These are phyloP conservation scores for Craspedostauros australis DNA, from an alignment of 108 stramenopile species.

Conservation along the genomic window DNA sequence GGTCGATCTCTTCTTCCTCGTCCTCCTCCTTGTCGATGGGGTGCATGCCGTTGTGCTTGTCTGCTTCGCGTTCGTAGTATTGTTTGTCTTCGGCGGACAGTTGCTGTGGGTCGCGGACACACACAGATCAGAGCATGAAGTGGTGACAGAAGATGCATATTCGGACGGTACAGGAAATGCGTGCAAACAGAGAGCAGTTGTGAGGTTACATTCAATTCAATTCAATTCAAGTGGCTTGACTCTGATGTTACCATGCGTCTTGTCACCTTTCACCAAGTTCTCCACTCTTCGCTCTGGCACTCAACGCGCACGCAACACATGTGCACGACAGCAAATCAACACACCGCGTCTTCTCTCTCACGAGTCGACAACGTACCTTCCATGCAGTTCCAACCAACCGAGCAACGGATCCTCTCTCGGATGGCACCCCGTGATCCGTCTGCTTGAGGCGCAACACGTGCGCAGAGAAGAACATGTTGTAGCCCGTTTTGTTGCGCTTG, in stretches of 20 bases:
- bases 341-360: neutral
- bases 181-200: neutral
- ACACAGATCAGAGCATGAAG: neutral
- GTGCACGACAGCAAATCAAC: neutral
- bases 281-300: too few species aligned
- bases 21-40: conserved; percentile 41
- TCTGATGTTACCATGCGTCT: too few species aligned
- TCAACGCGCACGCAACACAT: too few species aligned
- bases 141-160: neutral
- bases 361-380: conserved; percentile 39
- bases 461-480: conserved; percentile 81
- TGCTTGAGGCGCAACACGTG: conserved; percentile 63
- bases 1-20: conserved; percentile 43
- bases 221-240: neutral
- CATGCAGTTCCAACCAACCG: conserved; percentile 70
- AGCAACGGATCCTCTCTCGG: conserved; percentile 73
- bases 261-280: too few species aligned
- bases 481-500: conserved; percentile 73
- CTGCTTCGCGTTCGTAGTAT: conserved; percentile 72
- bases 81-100: conserved; percentile 66
- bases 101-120: too few species aligned
- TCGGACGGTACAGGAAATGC: neutral
- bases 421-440: conserved; percentile 52
- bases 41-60: conserved; percentile 61
- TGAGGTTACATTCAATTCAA: neutral